phyloP scores from a whole-genome alignment of 1,139 yeast genomes.

The Arxiozyma slooffiae region DNA sequence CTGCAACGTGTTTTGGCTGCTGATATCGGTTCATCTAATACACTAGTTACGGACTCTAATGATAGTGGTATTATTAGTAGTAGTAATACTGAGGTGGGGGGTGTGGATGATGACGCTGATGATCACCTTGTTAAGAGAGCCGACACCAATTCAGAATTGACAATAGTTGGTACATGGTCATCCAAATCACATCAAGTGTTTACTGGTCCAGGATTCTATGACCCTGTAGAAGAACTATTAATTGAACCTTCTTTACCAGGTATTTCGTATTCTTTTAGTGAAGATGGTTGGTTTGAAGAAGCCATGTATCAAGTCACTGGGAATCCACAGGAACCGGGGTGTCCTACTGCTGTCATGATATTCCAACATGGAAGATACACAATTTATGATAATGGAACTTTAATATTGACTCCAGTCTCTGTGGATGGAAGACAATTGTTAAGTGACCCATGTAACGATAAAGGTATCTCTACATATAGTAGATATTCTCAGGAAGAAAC shows the following conservation, averaged over 20 bases:
- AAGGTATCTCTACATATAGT: constrained; percentile 49
- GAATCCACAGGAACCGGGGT: constrained; percentile 63
- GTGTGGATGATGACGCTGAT: background rate
- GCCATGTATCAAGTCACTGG: constrained; percentile 73
- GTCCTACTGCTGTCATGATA: constrained; percentile 73
- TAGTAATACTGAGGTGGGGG: background rate
- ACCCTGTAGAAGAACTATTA: constrained; percentile 86
- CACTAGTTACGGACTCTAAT: background rate
- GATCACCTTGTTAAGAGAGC: background rate
- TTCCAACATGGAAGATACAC: constrained; percentile 85
- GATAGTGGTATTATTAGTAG: background rate
- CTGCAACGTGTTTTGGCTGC: background rate
- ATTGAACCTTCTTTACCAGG: constrained; percentile 96
- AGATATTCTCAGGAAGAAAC: constrained; percentile 62
- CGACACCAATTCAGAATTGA: constrained; percentile 1
- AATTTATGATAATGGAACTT: constrained; percentile 52
- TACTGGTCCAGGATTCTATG: constrained; percentile 95
- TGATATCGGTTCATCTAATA: background rate
- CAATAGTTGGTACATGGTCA: constrained; percentile 73
- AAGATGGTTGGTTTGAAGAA: constrained; percentile 83
- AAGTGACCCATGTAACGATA: constrained; percentile 69
- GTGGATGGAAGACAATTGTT: constrained; percentile 91
- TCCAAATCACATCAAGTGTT: constrained; percentile 89
- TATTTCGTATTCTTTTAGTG: constrained; percentile 81
- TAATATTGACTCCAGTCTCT: constrained; percentile 59